Percentiles rank a stretch among this genome's conserved stretches.
These are phyloP conservation scores for Kodamaea suecica DNA, from an alignment of 1,139 yeast species.

Conservation along the genomic window DNA sequence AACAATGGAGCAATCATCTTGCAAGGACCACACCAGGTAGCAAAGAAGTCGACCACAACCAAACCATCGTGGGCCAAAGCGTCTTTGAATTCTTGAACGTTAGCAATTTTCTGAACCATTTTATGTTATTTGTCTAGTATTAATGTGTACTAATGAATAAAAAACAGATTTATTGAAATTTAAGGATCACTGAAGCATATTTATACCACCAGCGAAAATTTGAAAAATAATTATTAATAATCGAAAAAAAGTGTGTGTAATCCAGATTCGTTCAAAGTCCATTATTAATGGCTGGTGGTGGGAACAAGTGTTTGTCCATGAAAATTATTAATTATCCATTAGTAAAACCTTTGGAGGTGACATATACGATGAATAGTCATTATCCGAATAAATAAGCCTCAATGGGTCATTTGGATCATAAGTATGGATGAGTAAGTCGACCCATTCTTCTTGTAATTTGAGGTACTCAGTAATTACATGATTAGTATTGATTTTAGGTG, in stretches of 20 bases:
- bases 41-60: constrained; percentile 82
- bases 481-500: constrained; percentile 1
- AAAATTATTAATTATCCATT: no score
- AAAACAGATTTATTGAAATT: no score
- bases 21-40: constrained; percentile 95
- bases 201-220: no score
- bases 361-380: constrained; percentile 3
- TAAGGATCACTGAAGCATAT: no score
- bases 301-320: no score
- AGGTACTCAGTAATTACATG: constrained; percentile 5
- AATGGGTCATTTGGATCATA: constrained; percentile 6
- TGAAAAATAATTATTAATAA: no score
- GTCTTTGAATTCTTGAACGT: constrained; percentile 59
- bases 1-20: constrained; percentile 78
- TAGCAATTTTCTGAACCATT: constrained; percentile 41
- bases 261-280: no score
- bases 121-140: constrained; percentile 13
- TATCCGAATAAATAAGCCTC: neutral
- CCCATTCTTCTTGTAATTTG: neutral
- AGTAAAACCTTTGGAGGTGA: constrained; percentile 3
- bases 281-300: no score
- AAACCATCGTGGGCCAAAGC: constrained; percentile 55
- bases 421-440: constrained; percentile 1
- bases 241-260: no score
- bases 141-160: no score